Evolutionary conservation across 139 green algal genomes (phyloP), one percentile per base, ranked within the genome.

Genomic region (Astrephomene gubernaculifera): DNA sequence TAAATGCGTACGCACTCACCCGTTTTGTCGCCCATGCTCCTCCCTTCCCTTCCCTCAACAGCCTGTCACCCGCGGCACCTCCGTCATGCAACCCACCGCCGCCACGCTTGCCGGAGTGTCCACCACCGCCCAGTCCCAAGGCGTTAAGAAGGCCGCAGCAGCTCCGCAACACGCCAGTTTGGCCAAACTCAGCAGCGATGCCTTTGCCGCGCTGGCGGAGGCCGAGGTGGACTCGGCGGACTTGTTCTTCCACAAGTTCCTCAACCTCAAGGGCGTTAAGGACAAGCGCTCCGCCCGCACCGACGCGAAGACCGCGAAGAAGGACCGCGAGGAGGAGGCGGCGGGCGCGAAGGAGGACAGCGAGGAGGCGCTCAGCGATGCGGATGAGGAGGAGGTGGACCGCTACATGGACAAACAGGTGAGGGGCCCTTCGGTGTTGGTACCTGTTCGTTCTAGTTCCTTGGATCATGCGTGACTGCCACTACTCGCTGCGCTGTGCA

Each of bases 221-320:
- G 72, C 63, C 0, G 75, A 97, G 4, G 93, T 98, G 4, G 71
- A 84, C 8, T 90, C 94, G 2, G 94, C 95, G 8, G 92, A 97
- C 45, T 71, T 95, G 10, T 98, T 98, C 90, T 98, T 98, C 90
- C 95, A 98, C 83, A 94, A 90, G 81, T 97, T 94, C 87, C 94
- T 93, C 81, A 90, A 90, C 53, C 78, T 93, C n/a, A 65, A 89
- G 44, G 70, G 74, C 36, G 85, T 89, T 22, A 89, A 89, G 78
- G 71, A 65, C 44, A 91, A 90, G 71, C 86, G 65, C 21, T 53
- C 65, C 27, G 64, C 83, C 41, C 36, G 36, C 2, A 52, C 69
- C 4, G 85, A 88, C 22, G 82, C 79, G 14, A 81, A 81, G 72
- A 38, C 52, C 3, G 22, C 22, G n/a, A 60, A 64, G 45, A 67